These are phyloP conservation scores for Drechmeria coniospora DNA, from an alignment of 2,329 filamentous ascomycete genomes.

Conservation along the genomic window DNA sequence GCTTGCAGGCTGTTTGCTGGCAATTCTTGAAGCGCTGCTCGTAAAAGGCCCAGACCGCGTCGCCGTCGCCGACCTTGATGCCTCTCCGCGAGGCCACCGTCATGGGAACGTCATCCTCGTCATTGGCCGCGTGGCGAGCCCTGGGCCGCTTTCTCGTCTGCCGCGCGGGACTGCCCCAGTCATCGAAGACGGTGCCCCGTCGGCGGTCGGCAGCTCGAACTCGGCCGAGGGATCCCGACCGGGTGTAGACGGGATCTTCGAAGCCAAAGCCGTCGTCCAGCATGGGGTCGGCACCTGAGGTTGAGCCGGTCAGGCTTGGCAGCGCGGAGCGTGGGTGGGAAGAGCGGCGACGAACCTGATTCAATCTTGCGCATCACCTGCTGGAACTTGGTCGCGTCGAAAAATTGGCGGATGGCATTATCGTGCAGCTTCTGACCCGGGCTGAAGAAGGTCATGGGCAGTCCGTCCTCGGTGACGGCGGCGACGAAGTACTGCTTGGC, in stretches of 20 bases:
- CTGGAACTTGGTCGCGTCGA: conserved; percentile 27
- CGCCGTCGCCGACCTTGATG: conserved; percentile 37
- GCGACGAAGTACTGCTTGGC: conserved; percentile 37
- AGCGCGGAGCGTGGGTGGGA: background rate
- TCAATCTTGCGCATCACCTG: conserved; percentile 22
- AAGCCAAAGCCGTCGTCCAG: conserved; percentile 17
- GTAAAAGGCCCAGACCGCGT: conserved; percentile 44
- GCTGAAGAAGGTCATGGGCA: conserved; percentile 28
- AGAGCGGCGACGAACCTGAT: conserved; percentile 20
- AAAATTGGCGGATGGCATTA: conserved; percentile 27
- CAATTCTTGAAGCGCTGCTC: conserved; percentile 46
- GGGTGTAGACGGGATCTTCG: conserved; percentile 11
- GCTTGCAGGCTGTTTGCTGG: conserved; percentile 57
- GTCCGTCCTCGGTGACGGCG: conserved; percentile 31
- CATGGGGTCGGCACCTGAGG: conserved; percentile 17
- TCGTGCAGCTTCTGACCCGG: conserved; percentile 23
- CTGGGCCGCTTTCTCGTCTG: conserved; percentile 15
- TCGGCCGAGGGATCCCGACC: conserved; percentile 11
- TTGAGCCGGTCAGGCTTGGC: background rate
- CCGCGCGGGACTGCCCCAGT: conserved; percentile 16
- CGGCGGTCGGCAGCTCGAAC: conserved; percentile 14
- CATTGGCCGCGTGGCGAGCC: conserved; percentile 21
- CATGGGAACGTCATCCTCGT: conserved; percentile 25
- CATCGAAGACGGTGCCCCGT: conserved; percentile 16
- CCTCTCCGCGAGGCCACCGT: conserved; percentile 23